phyloP scores from a whole-genome alignment of 2,329 filamentous ascomycete genomes.

The Neonectria punicea region DNA sequence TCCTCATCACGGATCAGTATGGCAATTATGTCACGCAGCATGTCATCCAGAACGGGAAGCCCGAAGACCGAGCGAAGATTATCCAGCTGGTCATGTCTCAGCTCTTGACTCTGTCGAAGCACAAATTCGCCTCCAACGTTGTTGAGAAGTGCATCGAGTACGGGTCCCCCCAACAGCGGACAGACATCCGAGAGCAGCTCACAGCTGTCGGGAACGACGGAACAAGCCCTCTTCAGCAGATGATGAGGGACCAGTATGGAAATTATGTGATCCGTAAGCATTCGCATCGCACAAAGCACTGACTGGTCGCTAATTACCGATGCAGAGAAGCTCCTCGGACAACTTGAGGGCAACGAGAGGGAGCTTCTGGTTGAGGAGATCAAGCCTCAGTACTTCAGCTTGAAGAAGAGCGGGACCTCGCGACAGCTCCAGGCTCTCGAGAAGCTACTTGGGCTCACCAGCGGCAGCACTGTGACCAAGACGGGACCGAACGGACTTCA shows the following conservation, averaged over 20 bases:
- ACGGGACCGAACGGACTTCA: constrained; percentile 48
- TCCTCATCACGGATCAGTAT: constrained; percentile 85
- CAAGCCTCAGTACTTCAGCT: constrained; percentile 66
- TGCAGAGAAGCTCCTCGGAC: constrained; percentile 80
- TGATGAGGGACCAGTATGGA: constrained; percentile 92
- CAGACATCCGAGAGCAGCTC: constrained; percentile 73
- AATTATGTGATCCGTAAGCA: constrained; percentile 97
- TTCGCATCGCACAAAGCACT: not conserved
- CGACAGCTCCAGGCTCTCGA: constrained; percentile 65
- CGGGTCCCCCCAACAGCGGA: constrained; percentile 75
- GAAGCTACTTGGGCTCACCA: constrained; percentile 44
- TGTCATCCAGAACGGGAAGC: constrained; percentile 81
- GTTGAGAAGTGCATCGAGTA: constrained; percentile 90
- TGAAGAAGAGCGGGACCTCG: constrained; percentile 73
- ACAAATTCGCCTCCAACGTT: constrained; percentile 97
- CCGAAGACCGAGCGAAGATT: constrained; percentile 77
- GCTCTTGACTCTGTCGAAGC: constrained; percentile 82
- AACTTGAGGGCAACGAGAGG: constrained; percentile 69
- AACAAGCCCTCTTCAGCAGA: constrained; percentile 73
- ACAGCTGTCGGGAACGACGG: constrained; percentile 71
- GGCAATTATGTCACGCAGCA: constrained; percentile 98
- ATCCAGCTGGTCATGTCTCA: constrained; percentile 78
- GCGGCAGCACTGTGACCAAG: constrained; percentile 37
- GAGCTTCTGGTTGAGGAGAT: constrained; percentile 71
- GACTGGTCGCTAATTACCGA: constrained; percentile 26